Conservation (phyloP, 495 filamentous ascomycete species). For the Viridothelium virens region DNA sequence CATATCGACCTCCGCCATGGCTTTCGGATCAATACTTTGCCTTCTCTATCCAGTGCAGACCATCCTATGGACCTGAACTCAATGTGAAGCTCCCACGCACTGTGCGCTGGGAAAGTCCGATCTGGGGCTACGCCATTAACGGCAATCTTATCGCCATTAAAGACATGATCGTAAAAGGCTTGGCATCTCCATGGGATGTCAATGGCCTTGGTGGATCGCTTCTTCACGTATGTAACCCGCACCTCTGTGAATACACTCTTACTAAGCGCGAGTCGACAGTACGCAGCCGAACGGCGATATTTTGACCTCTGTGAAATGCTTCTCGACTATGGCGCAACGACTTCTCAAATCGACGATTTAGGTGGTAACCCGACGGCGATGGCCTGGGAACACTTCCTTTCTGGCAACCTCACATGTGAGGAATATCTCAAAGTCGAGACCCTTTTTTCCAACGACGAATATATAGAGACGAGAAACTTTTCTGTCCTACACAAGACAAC, state of each 20-base stretch:
- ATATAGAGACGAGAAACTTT: conserved; percentile 1
- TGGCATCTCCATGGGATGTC: conserved; percentile 9
- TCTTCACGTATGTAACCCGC: background rate
- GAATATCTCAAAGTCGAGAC: conserved; percentile 6
- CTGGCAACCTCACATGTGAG: background rate
- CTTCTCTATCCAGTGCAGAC: conserved; percentile 2
- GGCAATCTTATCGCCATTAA: background rate
- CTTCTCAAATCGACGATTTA: conserved; percentile 4
- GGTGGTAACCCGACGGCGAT: conserved; percentile 2
- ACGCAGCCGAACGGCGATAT: background rate
- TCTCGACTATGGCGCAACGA: conserved; percentile 5
- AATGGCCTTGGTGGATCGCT: conserved; percentile 4
- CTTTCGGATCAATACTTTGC: background rate
- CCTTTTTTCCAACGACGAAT: conserved; percentile 4
- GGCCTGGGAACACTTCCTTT: conserved; percentile 13
- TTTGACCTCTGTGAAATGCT: background rate
- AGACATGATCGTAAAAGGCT: background rate
- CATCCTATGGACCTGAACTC: conserved; percentile 2
- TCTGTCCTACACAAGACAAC: background rate
- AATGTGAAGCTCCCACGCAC: conserved; percentile 9
- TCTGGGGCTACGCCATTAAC: background rate
- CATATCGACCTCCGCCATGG: conserved; percentile 4
- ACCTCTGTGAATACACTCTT: too few species aligned
- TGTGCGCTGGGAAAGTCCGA: background rate
- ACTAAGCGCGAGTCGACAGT: background rate